Conservation (phyloP, 192 early-diverging fungal genomes). For the Backusella circina region DNA sequence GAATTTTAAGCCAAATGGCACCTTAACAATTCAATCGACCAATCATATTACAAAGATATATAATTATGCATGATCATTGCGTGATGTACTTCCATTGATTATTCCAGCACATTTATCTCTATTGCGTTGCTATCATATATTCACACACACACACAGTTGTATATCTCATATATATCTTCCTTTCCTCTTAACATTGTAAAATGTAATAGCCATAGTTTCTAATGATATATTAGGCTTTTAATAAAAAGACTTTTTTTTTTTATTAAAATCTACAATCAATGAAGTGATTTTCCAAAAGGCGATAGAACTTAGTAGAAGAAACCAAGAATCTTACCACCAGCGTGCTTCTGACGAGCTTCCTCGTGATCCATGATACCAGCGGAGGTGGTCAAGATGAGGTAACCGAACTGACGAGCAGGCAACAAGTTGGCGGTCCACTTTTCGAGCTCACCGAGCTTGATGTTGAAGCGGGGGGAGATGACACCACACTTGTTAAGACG, state of each 20-base stretch:
- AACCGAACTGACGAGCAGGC: slow-evolving; percentile 98
- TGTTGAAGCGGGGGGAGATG: slow-evolving; percentile 98
- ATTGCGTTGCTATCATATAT: background rate
- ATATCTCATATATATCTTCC: background rate
- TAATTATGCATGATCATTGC: background rate
- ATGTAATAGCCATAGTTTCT: background rate
- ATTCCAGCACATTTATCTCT: background rate
- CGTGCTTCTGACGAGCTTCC: slow-evolving; percentile 94
- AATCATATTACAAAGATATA: background rate
- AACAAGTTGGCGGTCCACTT: slow-evolving; percentile 97
- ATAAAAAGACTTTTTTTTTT: background rate
- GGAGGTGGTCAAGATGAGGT: slow-evolving; percentile 88
- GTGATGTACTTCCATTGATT: too few species aligned
- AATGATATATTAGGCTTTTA: background rate
- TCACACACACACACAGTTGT: background rate
- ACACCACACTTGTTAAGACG: slow-evolving; percentile 99
- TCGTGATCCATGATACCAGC: slow-evolving; percentile 99
- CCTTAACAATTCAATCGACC: background rate
- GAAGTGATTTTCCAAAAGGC: background rate
- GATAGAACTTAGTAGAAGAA: slow-evolving; percentile 76
- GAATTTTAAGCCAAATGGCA: background rate
- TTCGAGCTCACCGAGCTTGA: slow-evolving; percentile 92
- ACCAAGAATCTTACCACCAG: slow-evolving; percentile 98
- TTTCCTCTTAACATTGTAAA: background rate
- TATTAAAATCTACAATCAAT: background rate